phyloP scores from a whole-genome alignment of 768 basidiomycete genomes.

The Boletales sp. region DNA sequence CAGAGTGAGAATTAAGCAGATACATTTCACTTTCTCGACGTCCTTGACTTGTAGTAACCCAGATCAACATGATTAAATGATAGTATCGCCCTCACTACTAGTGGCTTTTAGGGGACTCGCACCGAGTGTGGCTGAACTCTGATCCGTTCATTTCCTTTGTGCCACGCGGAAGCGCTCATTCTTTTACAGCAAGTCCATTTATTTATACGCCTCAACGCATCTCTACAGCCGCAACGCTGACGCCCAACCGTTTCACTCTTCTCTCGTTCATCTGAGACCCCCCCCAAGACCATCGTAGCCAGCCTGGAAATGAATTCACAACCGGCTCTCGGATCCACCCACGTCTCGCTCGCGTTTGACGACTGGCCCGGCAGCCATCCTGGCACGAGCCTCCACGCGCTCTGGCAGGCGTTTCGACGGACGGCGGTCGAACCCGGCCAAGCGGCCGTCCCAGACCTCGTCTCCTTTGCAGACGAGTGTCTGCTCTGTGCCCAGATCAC shows the following conservation, averaged over 20 bases:
- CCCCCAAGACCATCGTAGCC: no score
- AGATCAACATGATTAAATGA: no score
- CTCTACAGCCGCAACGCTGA: constrained; percentile 10
- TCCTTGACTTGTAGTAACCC: no score
- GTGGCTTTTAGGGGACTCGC: no score
- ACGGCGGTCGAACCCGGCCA: constrained; percentile 28
- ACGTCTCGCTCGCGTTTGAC: constrained; percentile 8
- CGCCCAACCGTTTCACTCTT: not conserved
- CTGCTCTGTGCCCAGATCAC: constrained; percentile 25
- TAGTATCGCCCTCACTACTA: no score
- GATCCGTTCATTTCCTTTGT: no score
- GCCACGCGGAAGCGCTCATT: no score
- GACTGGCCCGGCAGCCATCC: not conserved
- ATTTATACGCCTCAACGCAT: not conserved
- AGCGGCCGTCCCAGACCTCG: constrained; percentile 16
- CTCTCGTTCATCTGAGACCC: no score
- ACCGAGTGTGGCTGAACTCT: no score
- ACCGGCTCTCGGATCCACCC: constrained; percentile 8
- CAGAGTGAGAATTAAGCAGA: no score
- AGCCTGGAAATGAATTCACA: constrained; percentile 3
- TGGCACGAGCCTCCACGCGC: not conserved
- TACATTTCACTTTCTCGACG: no score
- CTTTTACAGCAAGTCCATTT: constrained; percentile 14
- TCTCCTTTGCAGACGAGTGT: constrained; percentile 28
- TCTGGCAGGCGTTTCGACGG: constrained; percentile 23